Evolutionary conservation across 805 yeast genomes (phyloP), one percentile per base, ranked within the genome.

Genomic region (Kodamaea leandrae): DNA sequence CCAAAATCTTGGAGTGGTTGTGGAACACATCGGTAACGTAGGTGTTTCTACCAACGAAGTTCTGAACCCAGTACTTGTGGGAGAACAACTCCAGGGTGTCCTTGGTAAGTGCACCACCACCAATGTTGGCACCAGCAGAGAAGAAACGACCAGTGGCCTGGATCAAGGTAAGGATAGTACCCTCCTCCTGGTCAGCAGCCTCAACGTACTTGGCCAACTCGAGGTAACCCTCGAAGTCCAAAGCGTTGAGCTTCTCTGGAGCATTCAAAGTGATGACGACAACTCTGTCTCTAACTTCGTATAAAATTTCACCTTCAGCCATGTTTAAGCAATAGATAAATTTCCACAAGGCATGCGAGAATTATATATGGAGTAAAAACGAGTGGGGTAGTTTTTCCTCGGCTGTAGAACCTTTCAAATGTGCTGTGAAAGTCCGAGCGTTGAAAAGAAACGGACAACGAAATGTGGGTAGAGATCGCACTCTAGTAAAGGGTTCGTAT

Each of bases 51-150:
- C 88, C 76, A n/a, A 78, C 77, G 53, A 84, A 83, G 46, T 67
- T 66, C 39, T 71, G 64, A 36, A 78, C 60, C 83, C 85, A 80
- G 48, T 61, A 63, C 32, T 62, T 64, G 39, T 60, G 54, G 54
- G 67, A 47, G 57, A 70, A 57, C 46, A 64, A 44, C 42, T 63
- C 55, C 25, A 58, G 55, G 13, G 55, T 46, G 12, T 65, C 60
- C 5, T 64, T 50, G 13, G 54, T 37, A 41, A 66, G 43, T 0
- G 68, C 61, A 39, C 47, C 55, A 32, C 64, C 71, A 36, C 66
- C 71, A 38, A 85, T 76, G 56, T 87, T 82, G 15, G 96, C 96
- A 18, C 96, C 96, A 5, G 95, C 84, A 18, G 88, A 80, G 60
- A 87, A 88, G 58, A 76, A 84, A 43, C 82, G 70, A 0, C 96